phyloP scores from a whole-genome alignment of 768 basidiomycete genomes.

The Lentinula sp. region DNA sequence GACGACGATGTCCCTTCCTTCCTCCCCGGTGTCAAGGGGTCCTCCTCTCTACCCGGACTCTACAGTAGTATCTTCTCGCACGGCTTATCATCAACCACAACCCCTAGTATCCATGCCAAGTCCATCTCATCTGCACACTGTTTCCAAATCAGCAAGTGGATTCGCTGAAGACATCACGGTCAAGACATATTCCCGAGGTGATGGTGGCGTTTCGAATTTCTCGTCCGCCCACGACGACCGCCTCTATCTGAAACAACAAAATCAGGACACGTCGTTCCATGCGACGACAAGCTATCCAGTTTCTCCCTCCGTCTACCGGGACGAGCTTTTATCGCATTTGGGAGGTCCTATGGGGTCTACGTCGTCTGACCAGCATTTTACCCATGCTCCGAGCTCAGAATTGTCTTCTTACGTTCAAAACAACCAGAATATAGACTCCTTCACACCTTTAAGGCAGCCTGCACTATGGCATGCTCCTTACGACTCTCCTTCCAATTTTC shows the following conservation, averaged over 20 bases:
- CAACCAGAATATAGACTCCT: not conserved
- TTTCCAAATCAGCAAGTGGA: not conserved
- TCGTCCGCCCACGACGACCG: not conserved
- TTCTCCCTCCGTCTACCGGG: not conserved
- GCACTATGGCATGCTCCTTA: not conserved
- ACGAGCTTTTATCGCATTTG: constrained; percentile 1
- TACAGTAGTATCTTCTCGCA: not conserved
- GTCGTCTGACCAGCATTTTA: not conserved
- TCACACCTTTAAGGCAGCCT: not conserved
- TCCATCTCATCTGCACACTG: not conserved
- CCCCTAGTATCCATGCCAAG: not conserved
- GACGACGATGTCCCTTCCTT: not conserved
- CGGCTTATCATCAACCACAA: not conserved
- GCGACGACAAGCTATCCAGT: not conserved
- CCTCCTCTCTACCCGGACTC: not conserved
- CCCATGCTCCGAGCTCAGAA: not conserved
- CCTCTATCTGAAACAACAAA: not conserved
- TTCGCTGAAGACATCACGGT: not conserved
- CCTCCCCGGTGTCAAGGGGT: not conserved
- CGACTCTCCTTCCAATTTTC: not conserved
- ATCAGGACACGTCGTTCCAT: not conserved
- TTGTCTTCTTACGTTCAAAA: not conserved
- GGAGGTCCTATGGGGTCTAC: not conserved
- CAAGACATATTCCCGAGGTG: not conserved
- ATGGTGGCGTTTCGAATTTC: not conserved